Evolutionary conservation across 148 eudicot species (phyloP), one percentile per base, ranked within the genome.

Genomic region (Persicaria maculosa): DNA sequence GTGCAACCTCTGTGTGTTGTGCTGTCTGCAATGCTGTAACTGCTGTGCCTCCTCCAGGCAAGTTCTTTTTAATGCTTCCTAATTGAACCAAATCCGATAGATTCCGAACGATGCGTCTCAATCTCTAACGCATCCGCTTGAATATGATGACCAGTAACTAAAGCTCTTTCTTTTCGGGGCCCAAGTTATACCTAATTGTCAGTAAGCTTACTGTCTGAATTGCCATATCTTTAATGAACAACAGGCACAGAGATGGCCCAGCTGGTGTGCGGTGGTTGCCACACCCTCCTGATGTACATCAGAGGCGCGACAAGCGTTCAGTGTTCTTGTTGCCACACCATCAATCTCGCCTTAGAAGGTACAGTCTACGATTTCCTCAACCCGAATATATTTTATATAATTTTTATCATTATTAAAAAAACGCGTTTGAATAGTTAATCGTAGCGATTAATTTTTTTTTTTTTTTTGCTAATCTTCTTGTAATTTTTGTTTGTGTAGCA

Each of bases 1-100:
- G 94, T 75, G 97, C 97, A 73, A 84, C 89, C 71, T 88, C 94
- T 40, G 91, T 92, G 12, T 92, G 97, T 72, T 92, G 97, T 81
- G 94, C 97, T 73, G 89, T 92, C 50, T 92, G 97, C 85, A 88
- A 88, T 89, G 90, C 90, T 44, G 94, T 92, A 74, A 92, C 94
- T 44, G 75, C 88, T 67, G 94, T 84, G 59, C 94, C 97, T 4
- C 94, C 92, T 73, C 94, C 91, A 43, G 94, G 97, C 89, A 84
- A 62, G 70, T 40, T 36, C 46, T 40, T 64, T 55, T 57, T 57
- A 4, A 57, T 19, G 31, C 36, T 59, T 20, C 8, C 15, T 22
- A 20, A 65, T 59, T 22, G 6, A 54, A 15, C 10, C 8, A 55
- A 55, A 58, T 58, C 58, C n/a, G 58, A 54, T 15, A 54, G 16